Conservation (phyloP, 2,329 filamentous ascomycete species). For the Hyphodiscus sp. region DNA sequence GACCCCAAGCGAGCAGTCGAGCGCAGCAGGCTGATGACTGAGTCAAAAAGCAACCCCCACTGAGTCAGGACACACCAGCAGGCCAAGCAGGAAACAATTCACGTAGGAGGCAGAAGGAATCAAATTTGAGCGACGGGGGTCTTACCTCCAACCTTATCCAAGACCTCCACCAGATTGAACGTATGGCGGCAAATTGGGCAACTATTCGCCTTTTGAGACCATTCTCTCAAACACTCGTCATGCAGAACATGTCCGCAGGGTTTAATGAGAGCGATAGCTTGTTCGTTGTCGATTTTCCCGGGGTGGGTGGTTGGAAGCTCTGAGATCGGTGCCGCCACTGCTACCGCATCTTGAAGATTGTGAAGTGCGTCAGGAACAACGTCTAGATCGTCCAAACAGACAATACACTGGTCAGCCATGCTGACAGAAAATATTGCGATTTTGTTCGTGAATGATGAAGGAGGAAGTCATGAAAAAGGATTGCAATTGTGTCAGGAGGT, state of each 20-base stretch:
- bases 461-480: conserved; percentile 28
- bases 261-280: conserved; percentile 49
- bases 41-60: no score
- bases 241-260: conserved; percentile 90
- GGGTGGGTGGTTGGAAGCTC: conserved; percentile 20
- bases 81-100: not conserved
- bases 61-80: no score
- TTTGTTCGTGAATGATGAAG: conserved; percentile 8
- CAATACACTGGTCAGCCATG: conserved; percentile 60
- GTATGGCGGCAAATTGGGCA: conserved; percentile 92
- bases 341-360: conserved; percentile 17
- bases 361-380: conserved; percentile 15
- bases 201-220: conserved; percentile 95
- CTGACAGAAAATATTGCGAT: conserved; percentile 16
- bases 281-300: conserved; percentile 16
- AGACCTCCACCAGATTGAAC: conserved; percentile 86
- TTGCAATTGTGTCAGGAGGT: conserved; percentile 2
- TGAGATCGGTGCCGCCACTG: conserved; percentile 15
- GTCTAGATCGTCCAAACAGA: conserved; percentile 58
- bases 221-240: conserved; percentile 85
- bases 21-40: not conserved
- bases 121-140: conserved; percentile 19
- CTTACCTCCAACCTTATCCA: conserved; percentile 73
- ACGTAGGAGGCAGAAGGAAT: not conserved
- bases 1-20: not conserved